phyloP scores from a whole-genome alignment of 73 alveolate genomes.

The Paramecium sexaurelia region DNA sequence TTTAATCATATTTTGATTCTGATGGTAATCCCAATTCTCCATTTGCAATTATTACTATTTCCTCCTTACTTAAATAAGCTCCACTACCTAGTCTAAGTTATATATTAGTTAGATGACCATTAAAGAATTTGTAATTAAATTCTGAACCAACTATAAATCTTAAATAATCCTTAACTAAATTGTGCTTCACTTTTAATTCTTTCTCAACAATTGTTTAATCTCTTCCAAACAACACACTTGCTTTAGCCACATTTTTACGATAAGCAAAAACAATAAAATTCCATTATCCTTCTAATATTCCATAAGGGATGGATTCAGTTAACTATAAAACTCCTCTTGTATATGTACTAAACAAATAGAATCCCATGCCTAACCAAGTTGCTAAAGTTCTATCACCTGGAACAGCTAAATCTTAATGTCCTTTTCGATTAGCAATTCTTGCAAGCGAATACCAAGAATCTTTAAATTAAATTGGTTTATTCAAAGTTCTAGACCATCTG shows the following conservation, averaged over 20 bases:
- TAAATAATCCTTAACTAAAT: conserved; percentile 22
- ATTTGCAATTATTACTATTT: background rate
- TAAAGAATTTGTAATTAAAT: background rate
- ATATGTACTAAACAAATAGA: background rate
- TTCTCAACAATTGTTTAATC: background rate
- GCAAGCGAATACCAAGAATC: conserved; percentile 1
- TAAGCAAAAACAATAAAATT: background rate
- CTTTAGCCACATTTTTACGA: background rate
- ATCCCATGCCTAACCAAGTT: background rate
- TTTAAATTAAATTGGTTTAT: background rate
- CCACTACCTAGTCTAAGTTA: conserved; percentile 18
- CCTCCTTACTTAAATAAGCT: background rate
- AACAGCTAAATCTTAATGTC: background rate
- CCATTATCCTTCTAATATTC: conserved; percentile 2
- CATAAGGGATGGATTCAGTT: background rate
- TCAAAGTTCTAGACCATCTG: conserved; percentile 20
- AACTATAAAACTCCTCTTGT: background rate
- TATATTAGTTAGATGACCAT: background rate
- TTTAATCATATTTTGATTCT: background rate
- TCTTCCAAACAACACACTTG: background rate
- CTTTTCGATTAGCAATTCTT: background rate
- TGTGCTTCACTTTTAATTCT: background rate
- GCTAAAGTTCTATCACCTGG: conserved; percentile 36
- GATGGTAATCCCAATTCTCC: background rate
- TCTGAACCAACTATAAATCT: background rate